A percentile compares a stretch with the other conserved stretches of the same genome.
phyloP scores from a whole-genome alignment of 208 protist species.

The Hexamita inflata region DNA sequence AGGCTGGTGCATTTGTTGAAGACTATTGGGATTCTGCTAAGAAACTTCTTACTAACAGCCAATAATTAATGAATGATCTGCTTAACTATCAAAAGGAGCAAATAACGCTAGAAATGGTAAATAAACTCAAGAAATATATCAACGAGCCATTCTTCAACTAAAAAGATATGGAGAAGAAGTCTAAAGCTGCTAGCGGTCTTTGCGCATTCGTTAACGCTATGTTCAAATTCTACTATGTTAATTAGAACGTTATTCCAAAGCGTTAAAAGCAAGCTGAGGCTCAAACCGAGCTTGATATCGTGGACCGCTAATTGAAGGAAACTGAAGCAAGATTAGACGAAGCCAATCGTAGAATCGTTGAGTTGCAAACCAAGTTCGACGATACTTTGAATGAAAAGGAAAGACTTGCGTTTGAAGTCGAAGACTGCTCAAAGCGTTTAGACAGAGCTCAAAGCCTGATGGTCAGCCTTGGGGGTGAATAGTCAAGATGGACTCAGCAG shows the following conservation, averaged over 20 bases:
- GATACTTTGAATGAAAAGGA: conserved; percentile 71
- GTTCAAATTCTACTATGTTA: conserved; percentile 82
- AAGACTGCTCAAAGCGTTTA: conserved; percentile 73
- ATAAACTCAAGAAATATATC: conserved; percentile 63
- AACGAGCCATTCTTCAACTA: conserved; percentile 66
- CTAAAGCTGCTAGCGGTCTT: conserved; percentile 65
- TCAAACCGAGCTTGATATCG: conserved; percentile 50
- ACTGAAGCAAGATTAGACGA: conserved; percentile 65
- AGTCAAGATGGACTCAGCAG: conserved; percentile 76
- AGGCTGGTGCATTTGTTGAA: conserved; percentile 49
- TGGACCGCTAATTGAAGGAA: conserved; percentile 67
- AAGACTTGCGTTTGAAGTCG: conserved; percentile 68
- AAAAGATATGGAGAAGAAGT: conserved; percentile 61
- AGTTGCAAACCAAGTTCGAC: conserved; percentile 70
- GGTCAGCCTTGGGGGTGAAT: conserved; percentile 79
- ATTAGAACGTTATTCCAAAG: conserved; percentile 89
- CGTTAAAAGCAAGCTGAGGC: conserved; percentile 67
- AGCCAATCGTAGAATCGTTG: conserved; percentile 68
- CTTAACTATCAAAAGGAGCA: conserved; percentile 24
- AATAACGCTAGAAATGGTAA: conserved; percentile 45
- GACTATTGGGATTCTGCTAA: conserved; percentile 79
- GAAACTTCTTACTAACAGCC: conserved; percentile 56
- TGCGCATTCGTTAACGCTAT: conserved; percentile 89
- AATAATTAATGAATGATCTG: conserved; percentile 51
- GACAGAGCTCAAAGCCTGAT: conserved; percentile 68